phyloP scores from a whole-genome alignment of 805 yeast species.

The Wickerhamomyces hampshirensis region DNA sequence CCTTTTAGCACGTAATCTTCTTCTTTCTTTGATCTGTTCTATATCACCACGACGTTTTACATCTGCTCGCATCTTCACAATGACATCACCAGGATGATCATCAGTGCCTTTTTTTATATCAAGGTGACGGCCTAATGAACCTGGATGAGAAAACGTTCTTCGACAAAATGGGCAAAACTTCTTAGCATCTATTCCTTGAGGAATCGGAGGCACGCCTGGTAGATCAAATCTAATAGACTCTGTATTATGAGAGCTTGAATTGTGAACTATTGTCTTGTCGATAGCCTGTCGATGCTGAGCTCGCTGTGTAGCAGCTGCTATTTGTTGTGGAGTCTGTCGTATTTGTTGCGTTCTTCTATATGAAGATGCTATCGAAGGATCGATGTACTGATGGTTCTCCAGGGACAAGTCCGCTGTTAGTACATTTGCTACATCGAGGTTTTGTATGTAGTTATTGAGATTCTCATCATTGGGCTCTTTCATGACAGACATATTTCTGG shows the following conservation, averaged over 20 bases:
- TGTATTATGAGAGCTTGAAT: not conserved
- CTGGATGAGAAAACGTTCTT: conserved; percentile 49
- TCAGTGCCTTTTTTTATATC: conserved; percentile 51
- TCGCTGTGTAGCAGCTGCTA: not conserved
- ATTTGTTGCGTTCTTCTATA: conserved; percentile 1
- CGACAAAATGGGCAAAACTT: conserved; percentile 48
- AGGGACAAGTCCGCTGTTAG: conserved; percentile 8
- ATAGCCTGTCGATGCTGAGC: not conserved
- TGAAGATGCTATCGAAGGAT: conserved; percentile 7
- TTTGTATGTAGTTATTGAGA: conserved; percentile 15
- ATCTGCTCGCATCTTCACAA: conserved; percentile 40
- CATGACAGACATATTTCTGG: too few relatives aligned
- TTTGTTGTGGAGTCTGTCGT: not conserved
- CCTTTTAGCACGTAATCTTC: conserved; percentile 35
- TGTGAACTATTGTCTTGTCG: not conserved
- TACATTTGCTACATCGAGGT: conserved; percentile 15
- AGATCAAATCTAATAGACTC: conserved; percentile 10
- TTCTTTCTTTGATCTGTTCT: conserved; percentile 34
- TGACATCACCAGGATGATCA: conserved; percentile 45
- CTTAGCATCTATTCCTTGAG: conserved; percentile 28
- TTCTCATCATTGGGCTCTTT: conserved; percentile 4
- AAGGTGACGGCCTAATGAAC: conserved; percentile 56
- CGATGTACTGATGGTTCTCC: conserved; percentile 7
- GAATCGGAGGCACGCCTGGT: conserved; percentile 21
- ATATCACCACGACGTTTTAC: conserved; percentile 50